A percentile compares a stretch with the other conserved stretches of the same genome.
phyloP scores from a whole-genome alignment of 495 filamentous ascomycete genomes.

The Talaromyces stipitatus region DNA sequence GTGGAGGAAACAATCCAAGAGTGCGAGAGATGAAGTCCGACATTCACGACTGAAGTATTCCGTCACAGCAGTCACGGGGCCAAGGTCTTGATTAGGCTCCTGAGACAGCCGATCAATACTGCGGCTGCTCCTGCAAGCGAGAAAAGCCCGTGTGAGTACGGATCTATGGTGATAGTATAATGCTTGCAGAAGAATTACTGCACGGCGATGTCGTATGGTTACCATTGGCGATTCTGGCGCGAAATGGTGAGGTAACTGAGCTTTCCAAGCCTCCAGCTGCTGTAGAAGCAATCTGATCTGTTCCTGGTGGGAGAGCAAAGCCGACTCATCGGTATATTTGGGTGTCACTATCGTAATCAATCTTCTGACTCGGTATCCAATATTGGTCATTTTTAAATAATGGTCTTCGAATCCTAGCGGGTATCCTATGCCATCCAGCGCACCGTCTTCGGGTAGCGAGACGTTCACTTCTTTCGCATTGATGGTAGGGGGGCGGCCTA shows the following conservation, averaged over 20 bases:
- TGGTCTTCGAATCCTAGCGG: conserved; percentile 3
- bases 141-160: conserved; percentile 2
- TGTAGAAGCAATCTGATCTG: conserved; percentile 22
- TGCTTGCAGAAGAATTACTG: not conserved
- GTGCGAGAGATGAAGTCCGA: not conserved
- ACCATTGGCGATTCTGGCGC: not conserved
- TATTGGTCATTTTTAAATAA: not conserved
- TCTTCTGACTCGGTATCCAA: not conserved
- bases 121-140: conserved; percentile 1
- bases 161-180: conserved; percentile 1
- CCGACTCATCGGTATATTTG: not conserved
- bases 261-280: conserved; percentile 30
- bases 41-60: not conserved
- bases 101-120: not conserved
- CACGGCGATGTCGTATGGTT: not conserved
- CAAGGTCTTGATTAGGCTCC: not conserved
- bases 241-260: conserved; percentile 22
- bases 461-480: conserved; percentile 34
- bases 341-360: not conserved
- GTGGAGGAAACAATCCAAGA: conserved; percentile 1
- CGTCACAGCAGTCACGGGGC: not conserved
- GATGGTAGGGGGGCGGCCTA: conserved; percentile 40
- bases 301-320: not conserved
- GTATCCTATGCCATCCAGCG: conserved; percentile 1
- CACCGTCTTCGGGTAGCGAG: conserved; percentile 22